A percentile compares a stretch with the other conserved stretches of the same genome.
These are phyloP conservation scores for Vitis hybrid DNA, from an alignment of 177 flowering plant genomes.

Conservation along the genomic window DNA sequence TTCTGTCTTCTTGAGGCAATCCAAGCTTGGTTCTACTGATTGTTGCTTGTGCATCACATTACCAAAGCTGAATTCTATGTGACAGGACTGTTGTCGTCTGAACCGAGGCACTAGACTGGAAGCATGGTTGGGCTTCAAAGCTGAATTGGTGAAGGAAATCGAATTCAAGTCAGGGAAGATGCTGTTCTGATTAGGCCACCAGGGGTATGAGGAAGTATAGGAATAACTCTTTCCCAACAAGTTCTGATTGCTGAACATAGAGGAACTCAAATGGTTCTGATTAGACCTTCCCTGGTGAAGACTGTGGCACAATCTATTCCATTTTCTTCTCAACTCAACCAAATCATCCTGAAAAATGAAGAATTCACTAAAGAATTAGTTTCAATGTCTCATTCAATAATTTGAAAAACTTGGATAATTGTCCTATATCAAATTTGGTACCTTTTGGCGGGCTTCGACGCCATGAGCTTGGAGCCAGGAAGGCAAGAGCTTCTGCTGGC, in stretches of 20 bases:
- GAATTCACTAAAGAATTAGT: not conserved
- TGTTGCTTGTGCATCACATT: slow-evolving; percentile 22
- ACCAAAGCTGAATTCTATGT: slow-evolving; percentile 49
- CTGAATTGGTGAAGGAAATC: slow-evolving; percentile 38
- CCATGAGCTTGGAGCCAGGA: slow-evolving; percentile 60
- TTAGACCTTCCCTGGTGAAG: slow-evolving; percentile 48
- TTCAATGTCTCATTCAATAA: not conserved
- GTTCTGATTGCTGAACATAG: slow-evolving; percentile 26
- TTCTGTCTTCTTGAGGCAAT: slow-evolving; percentile 41
- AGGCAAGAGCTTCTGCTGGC: slow-evolving; percentile 48
- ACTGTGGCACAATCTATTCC: slow-evolving; percentile 65
- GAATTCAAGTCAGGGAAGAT: slow-evolving; percentile 36
- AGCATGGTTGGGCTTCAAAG: slow-evolving; percentile 14
- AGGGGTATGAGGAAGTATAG: slow-evolving; percentile 34
- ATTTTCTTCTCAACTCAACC: slow-evolving; percentile 56
- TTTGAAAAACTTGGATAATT: not conserved
- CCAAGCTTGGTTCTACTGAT: slow-evolving; percentile 38
- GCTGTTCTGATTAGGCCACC: slow-evolving; percentile 46
- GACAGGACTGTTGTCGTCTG: slow-evolving; percentile 49
- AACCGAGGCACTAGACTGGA: slow-evolving; percentile 29
- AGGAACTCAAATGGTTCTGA: slow-evolving; percentile 21
- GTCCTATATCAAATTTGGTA: slow-evolving; percentile 14
- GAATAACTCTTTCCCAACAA: slow-evolving; percentile 27
- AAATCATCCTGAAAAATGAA: slow-evolving; percentile 50
- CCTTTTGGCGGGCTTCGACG: slow-evolving; percentile 44